These are phyloP conservation scores for Gymnopus androsaceus DNA, from an alignment of 1,284 basidiomycete genomes.

Conservation along the genomic window DNA sequence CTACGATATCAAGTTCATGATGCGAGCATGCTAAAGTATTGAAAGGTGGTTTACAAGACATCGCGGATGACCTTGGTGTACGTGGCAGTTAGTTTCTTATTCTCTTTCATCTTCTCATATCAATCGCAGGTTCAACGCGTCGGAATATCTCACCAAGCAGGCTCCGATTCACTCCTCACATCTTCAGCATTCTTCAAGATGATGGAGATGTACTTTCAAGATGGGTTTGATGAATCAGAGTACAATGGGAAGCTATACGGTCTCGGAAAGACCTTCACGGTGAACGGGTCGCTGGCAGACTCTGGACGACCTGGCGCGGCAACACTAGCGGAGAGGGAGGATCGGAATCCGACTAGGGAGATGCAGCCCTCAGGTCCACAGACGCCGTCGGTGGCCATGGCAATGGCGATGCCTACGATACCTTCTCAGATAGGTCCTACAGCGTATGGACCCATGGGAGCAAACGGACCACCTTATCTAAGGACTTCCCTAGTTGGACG, in stretches of 20 bases:
- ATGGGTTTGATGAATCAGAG: slow-evolving; percentile 78
- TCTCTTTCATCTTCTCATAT: slow-evolving; percentile 11
- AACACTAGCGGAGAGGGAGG: slow-evolving; percentile 77
- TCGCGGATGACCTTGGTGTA: slow-evolving; percentile 91
- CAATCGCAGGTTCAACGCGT: slow-evolving; percentile 76
- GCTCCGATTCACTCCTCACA: slow-evolving; percentile 93
- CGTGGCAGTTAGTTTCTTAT: slow-evolving; percentile 16
- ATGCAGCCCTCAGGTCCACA: slow-evolving; percentile 50
- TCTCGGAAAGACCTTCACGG: slow-evolving; percentile 72
- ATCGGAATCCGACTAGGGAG: slow-evolving; percentile 57
- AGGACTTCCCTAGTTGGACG: slow-evolving; percentile 65
- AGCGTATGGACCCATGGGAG: slow-evolving; percentile 60
- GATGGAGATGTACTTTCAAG: slow-evolving; percentile 88
- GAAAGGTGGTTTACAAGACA: slow-evolving; percentile 94
- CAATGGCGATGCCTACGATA: slow-evolving; percentile 46
- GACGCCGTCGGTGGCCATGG: slow-evolving; percentile 39
- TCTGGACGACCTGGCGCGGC: slow-evolving; percentile 61
- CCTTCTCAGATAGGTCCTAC: slow-evolving; percentile 52
- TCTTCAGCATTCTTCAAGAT: slow-evolving; percentile 96
- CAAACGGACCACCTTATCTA: slow-evolving; percentile 62
- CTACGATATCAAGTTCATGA: slow-evolving; percentile 98
- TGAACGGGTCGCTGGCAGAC: slow-evolving; percentile 62
- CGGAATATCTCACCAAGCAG: slow-evolving; percentile 93
- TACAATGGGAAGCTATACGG: slow-evolving; percentile 79
- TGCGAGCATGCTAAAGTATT: slow-evolving; percentile 86